Conservation (phyloP, 106 monocot species). For the Dioscorea alata region DNA sequence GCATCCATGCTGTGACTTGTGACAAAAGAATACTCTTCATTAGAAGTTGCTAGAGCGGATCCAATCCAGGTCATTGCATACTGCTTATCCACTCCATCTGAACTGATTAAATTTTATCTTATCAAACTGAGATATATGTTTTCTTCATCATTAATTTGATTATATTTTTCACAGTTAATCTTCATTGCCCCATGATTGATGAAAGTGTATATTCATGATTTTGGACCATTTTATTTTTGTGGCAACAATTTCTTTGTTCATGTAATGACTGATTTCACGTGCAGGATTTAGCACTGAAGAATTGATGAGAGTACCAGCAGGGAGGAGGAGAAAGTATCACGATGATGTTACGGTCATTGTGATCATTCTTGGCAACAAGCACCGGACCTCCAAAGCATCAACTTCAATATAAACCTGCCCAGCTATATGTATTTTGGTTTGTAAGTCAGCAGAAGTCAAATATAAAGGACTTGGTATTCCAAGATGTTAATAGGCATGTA, state of each 20-base stretch:
- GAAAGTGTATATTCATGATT: background rate
- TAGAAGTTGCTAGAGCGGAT: no score
- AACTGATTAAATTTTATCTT: background rate
- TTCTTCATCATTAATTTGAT: background rate
- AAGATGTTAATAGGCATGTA: background rate
- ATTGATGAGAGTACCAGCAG: slow-evolving; percentile 68
- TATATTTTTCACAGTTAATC: background rate
- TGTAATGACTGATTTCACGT: background rate
- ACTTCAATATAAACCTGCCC: slow-evolving; percentile 18
- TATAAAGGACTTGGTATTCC: background rate
- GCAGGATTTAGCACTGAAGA: slow-evolving; percentile 72
- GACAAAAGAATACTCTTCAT: no score
- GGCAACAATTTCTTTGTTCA: background rate
- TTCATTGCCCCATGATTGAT: background rate
- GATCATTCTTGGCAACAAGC: slow-evolving; percentile 75
- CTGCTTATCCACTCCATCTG: no score
- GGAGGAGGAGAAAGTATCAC: slow-evolving; percentile 84
- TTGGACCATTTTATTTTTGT: background rate
- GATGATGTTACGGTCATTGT: slow-evolving; percentile 94
- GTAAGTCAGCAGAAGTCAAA: no score
- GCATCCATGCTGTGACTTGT: no score
- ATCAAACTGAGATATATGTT: background rate
- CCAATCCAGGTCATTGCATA: no score
- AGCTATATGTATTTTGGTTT: background rate
- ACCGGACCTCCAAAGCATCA: slow-evolving; percentile 59